A percentile compares a stretch with the other conserved stretches of the same genome.
These are phyloP conservation scores for Exophiala viscosa DNA, from an alignment of 2,329 filamentous ascomycete species.

Conservation along the genomic window DNA sequence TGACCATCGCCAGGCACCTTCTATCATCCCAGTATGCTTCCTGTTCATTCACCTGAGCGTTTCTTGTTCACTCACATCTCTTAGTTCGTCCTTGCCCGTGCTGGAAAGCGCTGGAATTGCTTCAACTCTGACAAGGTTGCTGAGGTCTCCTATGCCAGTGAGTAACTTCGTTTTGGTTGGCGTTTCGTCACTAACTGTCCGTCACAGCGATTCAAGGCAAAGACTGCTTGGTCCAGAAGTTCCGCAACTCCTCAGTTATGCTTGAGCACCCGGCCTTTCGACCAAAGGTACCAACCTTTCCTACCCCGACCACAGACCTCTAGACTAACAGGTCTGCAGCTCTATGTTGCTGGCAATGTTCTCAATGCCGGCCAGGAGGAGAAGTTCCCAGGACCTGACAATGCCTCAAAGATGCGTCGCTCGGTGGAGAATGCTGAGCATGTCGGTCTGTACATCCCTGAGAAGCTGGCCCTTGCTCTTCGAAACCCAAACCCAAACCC, in stretches of 20 bases:
- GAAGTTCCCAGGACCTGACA: constrained; percentile 73
- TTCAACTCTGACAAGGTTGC: constrained; percentile 81
- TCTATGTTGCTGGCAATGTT: constrained; percentile 52
- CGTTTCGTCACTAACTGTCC: constrained; percentile 10
- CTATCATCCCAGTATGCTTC: constrained; percentile 21
- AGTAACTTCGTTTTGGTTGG: constrained; percentile 35
- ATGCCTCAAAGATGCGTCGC: constrained; percentile 79
- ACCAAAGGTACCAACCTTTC: constrained; percentile 62
- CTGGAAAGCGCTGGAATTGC: constrained; percentile 71
- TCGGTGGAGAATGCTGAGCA: constrained; percentile 83
- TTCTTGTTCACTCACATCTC: constrained; percentile 49
- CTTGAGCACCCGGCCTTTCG: constrained; percentile 75
- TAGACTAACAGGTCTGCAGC: constrained; percentile 33
- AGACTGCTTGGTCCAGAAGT: constrained; percentile 88
- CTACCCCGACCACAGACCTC: neutral
- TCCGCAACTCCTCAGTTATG: constrained; percentile 96
- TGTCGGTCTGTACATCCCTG: constrained; percentile 58
- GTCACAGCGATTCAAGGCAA: constrained; percentile 78
- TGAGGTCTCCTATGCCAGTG: constrained; percentile 93
- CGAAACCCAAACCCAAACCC: neutral
- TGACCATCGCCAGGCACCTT: constrained; percentile 19
- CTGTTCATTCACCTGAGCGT: neutral
- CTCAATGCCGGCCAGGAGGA: constrained; percentile 67
- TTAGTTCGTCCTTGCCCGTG: constrained; percentile 70
- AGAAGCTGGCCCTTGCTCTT: neutral